Conservation (phyloP, 2,329 filamentous ascomycete genomes). For the Pestalotiopsis sp. region DNA sequence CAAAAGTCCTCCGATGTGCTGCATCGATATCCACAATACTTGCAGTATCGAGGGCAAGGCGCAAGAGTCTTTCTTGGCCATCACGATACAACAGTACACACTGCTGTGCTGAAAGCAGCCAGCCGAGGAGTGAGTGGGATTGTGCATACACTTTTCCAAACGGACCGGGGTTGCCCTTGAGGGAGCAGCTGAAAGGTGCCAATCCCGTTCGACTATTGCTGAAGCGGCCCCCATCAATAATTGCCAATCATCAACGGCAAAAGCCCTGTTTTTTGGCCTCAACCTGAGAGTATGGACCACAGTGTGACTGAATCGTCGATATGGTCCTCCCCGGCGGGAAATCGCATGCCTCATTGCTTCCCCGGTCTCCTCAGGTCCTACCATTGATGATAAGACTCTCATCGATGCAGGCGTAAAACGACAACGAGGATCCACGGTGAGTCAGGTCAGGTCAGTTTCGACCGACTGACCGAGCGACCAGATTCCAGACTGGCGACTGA, state of each 20-base stretch:
- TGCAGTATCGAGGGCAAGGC: neutral
- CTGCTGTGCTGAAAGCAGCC: neutral
- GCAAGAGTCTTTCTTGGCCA: neutral
- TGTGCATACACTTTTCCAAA: neutral
- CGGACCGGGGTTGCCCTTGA: neutral
- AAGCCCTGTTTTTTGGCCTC: neutral
- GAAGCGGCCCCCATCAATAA: neutral
- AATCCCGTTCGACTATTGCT: neutral
- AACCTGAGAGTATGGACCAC: neutral
- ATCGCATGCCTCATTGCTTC: neutral
- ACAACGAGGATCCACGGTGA: neutral
- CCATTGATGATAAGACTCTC: neutral
- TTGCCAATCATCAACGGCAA: neutral
- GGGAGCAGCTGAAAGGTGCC: neutral
- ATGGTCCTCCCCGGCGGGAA: neutral
- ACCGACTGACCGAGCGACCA: neutral
- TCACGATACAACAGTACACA: neutral
- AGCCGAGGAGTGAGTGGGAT: neutral
- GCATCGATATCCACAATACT: neutral
- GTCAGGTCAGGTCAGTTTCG: neutral
- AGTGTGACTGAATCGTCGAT: neutral
- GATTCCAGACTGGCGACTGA: neutral
- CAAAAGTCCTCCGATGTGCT: neutral
- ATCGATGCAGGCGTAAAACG: neutral
- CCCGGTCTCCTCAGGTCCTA: neutral